Evolutionary conservation across 2,329 filamentous ascomycete species (phyloP), one percentile per base, ranked within the genome.

Genomic region (Phyllosticta citrichinensis): DNA sequence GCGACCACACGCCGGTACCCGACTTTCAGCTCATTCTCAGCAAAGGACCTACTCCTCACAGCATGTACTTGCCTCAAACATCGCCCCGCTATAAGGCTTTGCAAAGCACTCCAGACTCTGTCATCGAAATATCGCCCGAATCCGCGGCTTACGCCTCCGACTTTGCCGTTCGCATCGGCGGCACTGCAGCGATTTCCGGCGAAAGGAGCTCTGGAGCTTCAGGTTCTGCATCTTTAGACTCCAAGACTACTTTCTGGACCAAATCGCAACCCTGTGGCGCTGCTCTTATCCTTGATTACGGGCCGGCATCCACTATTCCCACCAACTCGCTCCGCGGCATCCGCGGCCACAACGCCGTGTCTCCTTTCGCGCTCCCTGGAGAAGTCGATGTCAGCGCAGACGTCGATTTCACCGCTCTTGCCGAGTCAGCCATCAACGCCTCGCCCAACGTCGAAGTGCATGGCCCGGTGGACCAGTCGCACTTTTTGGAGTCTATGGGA

Each of bases 221-320:
- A 51, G 35, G 55, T 33, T 54, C 60, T 11, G 60, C n/a, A 12
- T 57, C 63, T 3, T 59, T 58, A 27, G 54, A 65, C n/a, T 50
- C 62, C 47, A 56, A 19, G 58, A 59, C 22, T 52, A 65, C 40
- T 60, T 64, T 62, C 1, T 68, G 79, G 5, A 76, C 80, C 0
- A 92, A 90, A 70, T 66, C 78, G 0, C 71, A 70, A 0, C 85
- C 92, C 0, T 87, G 86, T 0, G 94, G 94, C 56, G 94, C 92
- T 9, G 94, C 93, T 0, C 80, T 99, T n/a, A 90, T 99, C 67
- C 84, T 99, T 54, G 94, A 99, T 77, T 99, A 99, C 75, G 94
- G 94, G 19, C 88, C 93, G 4, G 75, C 84, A 2, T 80, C 85
- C 62, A 88, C 83, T 0, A 86, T 99, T 56, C 94, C 94, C 2